Evolutionary conservation across 2,329 filamentous ascomycete species (phyloP), one percentile per base, ranked within the genome.

Genomic region (Hymenoscyphus scutula): DNA sequence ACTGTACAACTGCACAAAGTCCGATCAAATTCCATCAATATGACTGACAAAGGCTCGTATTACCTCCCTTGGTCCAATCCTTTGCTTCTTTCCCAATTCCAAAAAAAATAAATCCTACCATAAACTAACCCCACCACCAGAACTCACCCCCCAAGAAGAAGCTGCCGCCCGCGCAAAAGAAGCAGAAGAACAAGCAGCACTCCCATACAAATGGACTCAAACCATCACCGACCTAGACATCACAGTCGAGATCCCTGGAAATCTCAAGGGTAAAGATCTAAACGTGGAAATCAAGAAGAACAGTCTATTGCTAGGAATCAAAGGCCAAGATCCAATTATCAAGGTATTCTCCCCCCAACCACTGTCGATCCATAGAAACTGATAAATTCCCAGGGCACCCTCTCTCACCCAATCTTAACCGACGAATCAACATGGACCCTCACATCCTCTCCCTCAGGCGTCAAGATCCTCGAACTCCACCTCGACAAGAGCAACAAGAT

Each of bases 181-280:
- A 79, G 82, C 84, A 62, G 89, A 88, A 71, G 95, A 99, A 79
- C 95, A 99, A 81, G 89, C 88, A 51, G 85, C 89, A 27, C 87
- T 99, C 51, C 95, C 95, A 0, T 99, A 99, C 87, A 95, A 96
- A 80, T 99, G 95, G 95, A 90, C 85, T 11, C 95, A 99, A 79
- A 93, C 90, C 27, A 97, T 99, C 75, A 83, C 83, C 70, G 95
- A 98, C 74, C 80, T 97, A 64, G 91, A 97, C 74, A 79, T 98
- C 72, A 89, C 84, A 58, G 83, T 96, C 63, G 80, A 84, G 30
- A 86, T 99, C 0, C 89, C 94, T 0, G 89, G 84, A 27, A 96
- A 93, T 76, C 80, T 94, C 70, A 96, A 96, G 78, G 91, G 87
- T 45, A 85, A 84, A 70, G 95, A 99, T 75, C 79, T 99, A 38